These are phyloP conservation scores for Aspergillus spinulosporus DNA, from an alignment of 2,329 filamentous ascomycete genomes.

Conservation along the genomic window DNA sequence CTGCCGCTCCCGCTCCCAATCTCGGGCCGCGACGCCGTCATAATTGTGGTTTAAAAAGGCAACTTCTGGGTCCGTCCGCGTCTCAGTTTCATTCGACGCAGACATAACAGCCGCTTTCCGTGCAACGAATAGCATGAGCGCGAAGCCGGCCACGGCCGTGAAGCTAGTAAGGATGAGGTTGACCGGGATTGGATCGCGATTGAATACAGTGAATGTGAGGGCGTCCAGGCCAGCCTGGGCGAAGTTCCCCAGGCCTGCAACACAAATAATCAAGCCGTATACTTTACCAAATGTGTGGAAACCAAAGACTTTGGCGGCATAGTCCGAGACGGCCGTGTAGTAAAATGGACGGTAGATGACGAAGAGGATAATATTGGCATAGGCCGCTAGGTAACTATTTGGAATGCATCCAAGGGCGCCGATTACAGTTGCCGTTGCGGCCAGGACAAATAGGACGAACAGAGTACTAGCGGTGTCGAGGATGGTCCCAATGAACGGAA, in stretches of 20 bases:
- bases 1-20: conserved; percentile 18
- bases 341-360: conserved; percentile 84
- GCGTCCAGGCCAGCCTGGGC: conserved; percentile 77
- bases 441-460: conserved; percentile 68
- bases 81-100: neutral
- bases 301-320: conserved; percentile 86
- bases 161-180: conserved; percentile 66
- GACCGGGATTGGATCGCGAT: conserved; percentile 72
- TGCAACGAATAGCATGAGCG: conserved; percentile 67
- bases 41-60: conserved; percentile 1
- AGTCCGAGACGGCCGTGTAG: conserved; percentile 86
- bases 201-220: conserved; percentile 71
- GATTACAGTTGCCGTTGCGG: conserved; percentile 70
- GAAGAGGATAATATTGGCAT: conserved; percentile 74
- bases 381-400: conserved; percentile 66
- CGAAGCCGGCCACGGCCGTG: conserved; percentile 64
- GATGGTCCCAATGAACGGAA: conserved; percentile 80
- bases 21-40: conserved; percentile 16
- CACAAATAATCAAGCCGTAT: conserved; percentile 86
- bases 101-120: conserved; percentile 44
- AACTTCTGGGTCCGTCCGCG: neutral
- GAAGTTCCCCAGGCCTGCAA: conserved; percentile 82
- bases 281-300: conserved; percentile 90
- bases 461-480: conserved; percentile 75
- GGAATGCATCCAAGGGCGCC: conserved; percentile 75